Conservation (phyloP, 306 rosid genomes). For the Prunus salicina region DNA sequence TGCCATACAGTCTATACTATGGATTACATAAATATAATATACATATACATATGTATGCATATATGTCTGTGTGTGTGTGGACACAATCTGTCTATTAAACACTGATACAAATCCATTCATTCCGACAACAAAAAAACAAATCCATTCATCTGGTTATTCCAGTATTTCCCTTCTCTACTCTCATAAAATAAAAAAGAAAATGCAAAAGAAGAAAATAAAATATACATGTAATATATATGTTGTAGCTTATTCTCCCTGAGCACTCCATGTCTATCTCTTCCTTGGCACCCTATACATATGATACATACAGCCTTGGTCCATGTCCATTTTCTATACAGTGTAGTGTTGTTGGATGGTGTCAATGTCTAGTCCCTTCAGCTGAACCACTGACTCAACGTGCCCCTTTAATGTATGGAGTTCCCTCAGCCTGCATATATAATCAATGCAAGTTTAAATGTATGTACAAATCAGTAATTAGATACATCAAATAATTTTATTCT, state of each 20-base stretch:
- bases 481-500: background rate
- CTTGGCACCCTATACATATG: background rate
- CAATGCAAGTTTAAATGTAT: background rate
- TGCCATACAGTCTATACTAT: too few species aligned
- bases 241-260: background rate
- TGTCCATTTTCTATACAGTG: constrained; percentile 16
- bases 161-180: background rate
- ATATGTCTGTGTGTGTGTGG: background rate
- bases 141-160: background rate
- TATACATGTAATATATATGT: background rate
- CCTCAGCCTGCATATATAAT: constrained; percentile 47
- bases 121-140: background rate
- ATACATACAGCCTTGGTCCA: too few species aligned
- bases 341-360: constrained; percentile 45
- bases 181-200: background rate
- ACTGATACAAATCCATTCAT: background rate
- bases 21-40: too few species aligned
- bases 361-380: constrained; percentile 75
- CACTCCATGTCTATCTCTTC: background rate
- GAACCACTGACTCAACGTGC: constrained; percentile 75
- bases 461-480: background rate
- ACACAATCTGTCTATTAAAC: background rate
- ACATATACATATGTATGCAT: too few species aligned
- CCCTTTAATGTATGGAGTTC: constrained; percentile 83
- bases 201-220: background rate